Evolutionary conservation across 495 filamentous ascomycete genomes (phyloP).

Genomic region (Aspergillus nanangensis): DNA sequence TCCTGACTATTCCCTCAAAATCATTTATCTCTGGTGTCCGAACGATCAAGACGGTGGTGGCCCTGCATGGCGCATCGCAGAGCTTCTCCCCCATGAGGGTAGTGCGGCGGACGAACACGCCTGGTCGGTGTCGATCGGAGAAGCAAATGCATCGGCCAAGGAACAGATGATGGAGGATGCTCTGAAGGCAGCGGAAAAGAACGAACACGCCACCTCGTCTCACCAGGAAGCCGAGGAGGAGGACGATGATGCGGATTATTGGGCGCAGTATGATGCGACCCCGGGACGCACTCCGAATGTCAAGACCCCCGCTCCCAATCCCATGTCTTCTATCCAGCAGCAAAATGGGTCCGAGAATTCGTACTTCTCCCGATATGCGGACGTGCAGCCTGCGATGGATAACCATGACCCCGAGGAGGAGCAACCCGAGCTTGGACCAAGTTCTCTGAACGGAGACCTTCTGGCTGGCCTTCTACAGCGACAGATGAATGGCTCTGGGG

Average conservation of each 20-base stretch:
- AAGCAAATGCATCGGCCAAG: conserved; percentile 43
- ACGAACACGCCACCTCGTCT: conserved; percentile 20
- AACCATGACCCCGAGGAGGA: conserved; percentile 74
- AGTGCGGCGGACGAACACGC: conserved; percentile 27
- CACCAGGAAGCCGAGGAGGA: conserved; percentile 41
- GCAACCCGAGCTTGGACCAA: conserved; percentile 41
- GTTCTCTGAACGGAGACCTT: conserved; percentile 50
- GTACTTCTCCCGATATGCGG: conserved; percentile 83
- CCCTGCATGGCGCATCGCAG: conserved; percentile 79
- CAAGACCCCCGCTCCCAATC: conserved; percentile 56
- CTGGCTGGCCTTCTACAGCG: conserved; percentile 34
- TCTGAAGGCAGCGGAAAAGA: conserved; percentile 19
- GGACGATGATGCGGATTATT: conserved; percentile 88
- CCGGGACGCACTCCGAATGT: conserved; percentile 69
- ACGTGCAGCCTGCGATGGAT: conserved; percentile 89
- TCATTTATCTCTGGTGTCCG: conserved; percentile 63
- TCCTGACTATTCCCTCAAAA: conserved; percentile 49
- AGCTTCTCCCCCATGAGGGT: conserved; percentile 60
- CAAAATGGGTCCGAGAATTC: conserved; percentile 30
- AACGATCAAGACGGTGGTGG: conserved; percentile 63
- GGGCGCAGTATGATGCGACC: conserved; percentile 89
- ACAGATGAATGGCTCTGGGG: conserved; percentile 19
- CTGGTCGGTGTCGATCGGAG: conserved; percentile 50
- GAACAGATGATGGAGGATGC: conserved; percentile 37
- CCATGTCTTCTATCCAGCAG: conserved; percentile 27